These are phyloP conservation scores for Xylariales sp. DNA, from an alignment of 2,329 filamentous ascomycete genomes.

Conservation along the genomic window DNA sequence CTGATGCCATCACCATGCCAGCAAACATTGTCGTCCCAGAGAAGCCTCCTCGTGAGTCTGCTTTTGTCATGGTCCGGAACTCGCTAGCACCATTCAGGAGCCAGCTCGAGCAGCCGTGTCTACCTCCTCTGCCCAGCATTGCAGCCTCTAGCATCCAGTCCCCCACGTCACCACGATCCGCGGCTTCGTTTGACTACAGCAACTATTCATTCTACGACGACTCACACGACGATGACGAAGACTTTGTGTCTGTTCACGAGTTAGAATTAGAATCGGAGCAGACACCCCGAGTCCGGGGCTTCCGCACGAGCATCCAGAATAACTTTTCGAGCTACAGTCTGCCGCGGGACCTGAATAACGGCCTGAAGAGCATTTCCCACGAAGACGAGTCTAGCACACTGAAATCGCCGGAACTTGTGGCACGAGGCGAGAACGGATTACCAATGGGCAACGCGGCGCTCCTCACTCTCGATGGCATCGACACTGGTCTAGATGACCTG, in stretches of 20 bases:
- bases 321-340: constrained; percentile 42
- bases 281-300: no score
- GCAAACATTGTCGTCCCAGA: constrained; percentile 13
- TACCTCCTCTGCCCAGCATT: constrained; percentile 23
- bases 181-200: constrained; percentile 26
- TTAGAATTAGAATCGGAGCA: no score
- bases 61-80: constrained; percentile 1
- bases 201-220: constrained; percentile 44
- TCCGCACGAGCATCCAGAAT: constrained; percentile 23
- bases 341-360: constrained; percentile 27
- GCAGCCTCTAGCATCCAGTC: constrained; percentile 24
- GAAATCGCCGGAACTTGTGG: constrained; percentile 24
- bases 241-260: constrained; percentile 25
- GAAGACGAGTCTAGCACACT: constrained; percentile 11
- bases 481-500: constrained; percentile 29
- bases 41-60: constrained; percentile 10
- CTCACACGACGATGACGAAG: constrained; percentile 37
- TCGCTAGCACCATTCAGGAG: constrained; percentile 8
- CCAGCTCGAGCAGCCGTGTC: constrained; percentile 18
- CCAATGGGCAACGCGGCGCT: constrained; percentile 17
- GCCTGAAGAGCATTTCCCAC: constrained; percentile 17
- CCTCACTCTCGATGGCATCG: constrained; percentile 22
- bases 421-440: constrained; percentile 19
- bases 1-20: constrained; percentile 12
- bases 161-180: constrained; percentile 31